Conservation (phyloP, 805 yeast genomes). For the Scheffersomyces stipitis region DNA sequence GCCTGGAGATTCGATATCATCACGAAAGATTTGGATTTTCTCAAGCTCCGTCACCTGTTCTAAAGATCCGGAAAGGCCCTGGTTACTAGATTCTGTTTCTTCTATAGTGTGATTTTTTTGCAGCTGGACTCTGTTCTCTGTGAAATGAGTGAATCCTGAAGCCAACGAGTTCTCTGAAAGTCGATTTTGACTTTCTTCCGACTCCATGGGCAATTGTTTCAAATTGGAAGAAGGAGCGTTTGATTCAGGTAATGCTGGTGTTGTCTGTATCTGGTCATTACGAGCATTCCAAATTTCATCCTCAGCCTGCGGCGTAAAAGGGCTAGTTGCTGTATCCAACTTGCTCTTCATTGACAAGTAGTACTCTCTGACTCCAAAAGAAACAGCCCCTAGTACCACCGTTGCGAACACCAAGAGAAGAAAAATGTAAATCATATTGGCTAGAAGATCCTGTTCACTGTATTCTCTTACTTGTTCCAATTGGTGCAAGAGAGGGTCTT, state of each 20-base stretch:
- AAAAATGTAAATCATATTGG: slow-evolving; percentile 27
- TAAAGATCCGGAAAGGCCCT: background rate
- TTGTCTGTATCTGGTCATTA: too few species aligned
- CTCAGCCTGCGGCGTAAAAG: slow-evolving; percentile 14
- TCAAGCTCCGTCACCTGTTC: background rate
- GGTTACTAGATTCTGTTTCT: background rate
- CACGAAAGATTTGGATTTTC: slow-evolving; percentile 5
- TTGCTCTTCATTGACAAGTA: slow-evolving; percentile 1
- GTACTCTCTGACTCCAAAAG: slow-evolving; percentile 27
- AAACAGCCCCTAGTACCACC: slow-evolving; percentile 17
- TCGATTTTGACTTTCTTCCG: too few species aligned
- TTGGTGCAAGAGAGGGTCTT: background rate
- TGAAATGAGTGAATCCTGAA: background rate
- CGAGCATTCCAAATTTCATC: too few species aligned
- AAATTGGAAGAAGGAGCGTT: too few species aligned
- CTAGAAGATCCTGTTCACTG: slow-evolving; percentile 18
- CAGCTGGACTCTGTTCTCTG: background rate
- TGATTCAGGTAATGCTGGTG: too few species aligned
- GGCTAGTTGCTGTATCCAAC: slow-evolving; percentile 7
- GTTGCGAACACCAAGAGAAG: slow-evolving; percentile 19
- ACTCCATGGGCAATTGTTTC: too few species aligned
- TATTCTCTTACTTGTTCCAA: background rate
- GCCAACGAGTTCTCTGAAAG: too few species aligned
- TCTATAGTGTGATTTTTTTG: too few species aligned
- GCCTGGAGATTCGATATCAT: slow-evolving; percentile 4